phyloP scores from a whole-genome alignment of 1,284 basidiomycete genomes.

The Marasmius fiardii region DNA sequence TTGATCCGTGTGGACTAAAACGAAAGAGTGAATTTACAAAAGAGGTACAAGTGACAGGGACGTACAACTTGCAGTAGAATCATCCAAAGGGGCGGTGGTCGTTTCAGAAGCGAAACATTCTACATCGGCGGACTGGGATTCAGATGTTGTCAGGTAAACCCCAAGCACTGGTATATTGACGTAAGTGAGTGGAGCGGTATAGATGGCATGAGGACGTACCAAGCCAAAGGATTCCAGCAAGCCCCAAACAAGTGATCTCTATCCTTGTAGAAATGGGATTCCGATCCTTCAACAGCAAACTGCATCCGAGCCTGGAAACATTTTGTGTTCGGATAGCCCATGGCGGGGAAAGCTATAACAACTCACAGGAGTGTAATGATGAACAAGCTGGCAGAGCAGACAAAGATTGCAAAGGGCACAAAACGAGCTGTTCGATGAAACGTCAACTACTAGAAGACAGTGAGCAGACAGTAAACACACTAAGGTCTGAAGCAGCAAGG shows the following conservation, averaged over 20 bases:
- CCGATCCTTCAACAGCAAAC: conserved; percentile 54
- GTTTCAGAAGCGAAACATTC: conserved; percentile 68
- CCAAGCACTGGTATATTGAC: conserved; percentile 57
- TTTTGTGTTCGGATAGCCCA: neutral
- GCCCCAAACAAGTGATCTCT: conserved; percentile 65
- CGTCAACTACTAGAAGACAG: conserved; percentile 9
- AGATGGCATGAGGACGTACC: conserved; percentile 39
- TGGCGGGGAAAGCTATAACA: neutral
- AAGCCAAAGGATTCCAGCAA: conserved; percentile 76
- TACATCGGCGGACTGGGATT: conserved; percentile 72
- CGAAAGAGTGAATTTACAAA: conserved; percentile 13
- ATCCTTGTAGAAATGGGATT: conserved; percentile 78
- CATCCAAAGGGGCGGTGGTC: conserved; percentile 46
- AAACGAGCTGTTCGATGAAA: conserved; percentile 58
- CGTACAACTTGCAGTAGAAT: conserved; percentile 56
- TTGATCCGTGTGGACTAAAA: conserved; percentile 58
- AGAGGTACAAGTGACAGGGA: conserved; percentile 13
- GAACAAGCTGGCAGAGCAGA: conserved; percentile 63
- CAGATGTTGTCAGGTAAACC: conserved; percentile 65
- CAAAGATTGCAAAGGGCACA: conserved; percentile 79
- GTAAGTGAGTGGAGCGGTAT: conserved; percentile 9
- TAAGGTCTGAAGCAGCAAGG: conserved; percentile 71
- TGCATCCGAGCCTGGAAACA: conserved; percentile 52
- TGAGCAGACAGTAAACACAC: conserved; percentile 38
- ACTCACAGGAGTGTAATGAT: conserved; percentile 65